phyloP scores from a whole-genome alignment of 306 rosid species.

The Cyamopsis tetragonoloba region DNA sequence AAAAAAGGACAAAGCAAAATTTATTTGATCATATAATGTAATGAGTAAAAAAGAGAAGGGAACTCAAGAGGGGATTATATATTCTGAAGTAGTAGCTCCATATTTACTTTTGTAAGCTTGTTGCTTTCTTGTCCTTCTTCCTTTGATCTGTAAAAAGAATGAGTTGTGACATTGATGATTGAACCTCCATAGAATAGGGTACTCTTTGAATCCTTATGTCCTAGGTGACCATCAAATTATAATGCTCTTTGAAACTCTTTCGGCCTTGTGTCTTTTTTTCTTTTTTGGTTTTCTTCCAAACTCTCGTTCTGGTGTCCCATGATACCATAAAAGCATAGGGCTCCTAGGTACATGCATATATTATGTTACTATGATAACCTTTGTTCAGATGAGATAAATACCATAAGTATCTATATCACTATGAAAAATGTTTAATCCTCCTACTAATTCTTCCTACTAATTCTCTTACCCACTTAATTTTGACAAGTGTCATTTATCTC shows the following conservation, averaged over 20 bases:
- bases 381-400: not conserved
- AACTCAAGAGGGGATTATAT: constrained; percentile 29
- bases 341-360: constrained; percentile 18
- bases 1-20: not conserved
- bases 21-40: not conserved
- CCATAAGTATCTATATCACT: not conserved
- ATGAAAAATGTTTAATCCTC: too few relatives aligned
- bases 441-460: too few relatives aligned
- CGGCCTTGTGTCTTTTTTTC: not conserved
- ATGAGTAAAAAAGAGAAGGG: constrained; percentile 26
- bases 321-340: constrained; percentile 10
- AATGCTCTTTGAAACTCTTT: constrained; percentile 18
- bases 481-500: too few relatives aligned
- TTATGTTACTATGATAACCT: constrained; percentile 4
- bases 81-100: constrained; percentile 30
- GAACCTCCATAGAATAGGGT: too few relatives aligned
- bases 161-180: constrained; percentile 32
- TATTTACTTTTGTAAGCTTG: constrained; percentile 20
- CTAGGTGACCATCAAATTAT: constrained; percentile 1
- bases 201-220: constrained; percentile 7
- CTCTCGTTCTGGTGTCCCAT: not conserved
- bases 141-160: constrained; percentile 37
- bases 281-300: not conserved
- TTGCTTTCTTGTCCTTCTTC: constrained; percentile 21
- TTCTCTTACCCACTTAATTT: too few relatives aligned